Base-by-base conservation (phyloP, 257 asterid genomes). In the Leptodermis oblonga region DNA sequence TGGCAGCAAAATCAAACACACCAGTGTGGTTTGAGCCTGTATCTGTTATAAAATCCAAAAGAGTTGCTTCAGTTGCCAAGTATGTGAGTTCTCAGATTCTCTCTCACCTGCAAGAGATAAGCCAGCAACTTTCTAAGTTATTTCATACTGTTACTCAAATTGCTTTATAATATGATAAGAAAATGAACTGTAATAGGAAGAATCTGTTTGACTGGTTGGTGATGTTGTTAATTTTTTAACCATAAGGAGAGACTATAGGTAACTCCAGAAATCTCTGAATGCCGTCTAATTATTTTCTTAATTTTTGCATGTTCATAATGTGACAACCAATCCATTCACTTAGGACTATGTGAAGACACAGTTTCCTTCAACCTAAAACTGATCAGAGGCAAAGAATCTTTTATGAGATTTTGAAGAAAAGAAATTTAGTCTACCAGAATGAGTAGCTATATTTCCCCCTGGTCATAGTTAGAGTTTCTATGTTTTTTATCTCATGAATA, bases 1-100 rank as follows among this genome's bases (percentile, higher is more conserved):
- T 82, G 82, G 96, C 99, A 59, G 90, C 87, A 67, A 87, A 84
- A 82, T 78, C 83, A 69, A 69, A 72, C 63, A 89, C 94, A 52
- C 78, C 87, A 53, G 78, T 87, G 63, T 93, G 99, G 99, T 93
- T 93, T 77, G 97, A 90, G 85, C 97, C 99, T 11, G 99, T 93
- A 55, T 93, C 99, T 17, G 99, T 93, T 52, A 76, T 73, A 26
- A 93, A 93, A 83, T 90, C 99, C 67, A 83, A 68, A 85, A 80
- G 91, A 77, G 74, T 93, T 81, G 96, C 86, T 75, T 83, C 90
- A 67, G 77, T 90, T 71, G 91, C 74, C 42, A 87, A 89, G 82
- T 68, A 86, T 58, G 97, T 93, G 83, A 88, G 96, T 76, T 52
- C 72, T 46, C 14, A 73, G 54, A 30, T 65, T 70, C 70, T 74